Evolutionary conservation across 345 rosid species (phyloP).

Genomic region (Boechera stricta): DNA sequence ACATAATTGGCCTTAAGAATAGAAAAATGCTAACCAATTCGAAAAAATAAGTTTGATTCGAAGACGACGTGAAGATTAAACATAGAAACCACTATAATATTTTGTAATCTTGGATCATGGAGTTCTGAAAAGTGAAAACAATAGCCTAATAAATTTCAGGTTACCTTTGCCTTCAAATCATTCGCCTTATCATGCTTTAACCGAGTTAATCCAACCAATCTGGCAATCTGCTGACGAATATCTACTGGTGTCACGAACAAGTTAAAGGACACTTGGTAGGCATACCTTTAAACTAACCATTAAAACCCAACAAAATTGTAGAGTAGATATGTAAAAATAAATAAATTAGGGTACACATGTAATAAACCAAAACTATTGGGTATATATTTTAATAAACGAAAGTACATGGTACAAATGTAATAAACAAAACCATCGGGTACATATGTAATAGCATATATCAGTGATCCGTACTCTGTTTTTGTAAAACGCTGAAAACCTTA

Average conservation of each 20-base stretch:
- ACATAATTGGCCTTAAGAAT: background rate
- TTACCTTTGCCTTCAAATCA: background rate
- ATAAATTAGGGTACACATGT: background rate
- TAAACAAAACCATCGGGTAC: background rate
- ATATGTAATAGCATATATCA: background rate
- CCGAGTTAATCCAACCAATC: background rate
- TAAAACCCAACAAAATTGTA: background rate
- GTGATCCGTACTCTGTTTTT: background rate
- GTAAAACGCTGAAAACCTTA: constrained; percentile 25
- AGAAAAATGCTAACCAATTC: background rate
- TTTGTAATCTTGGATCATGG: too few relatives aligned
- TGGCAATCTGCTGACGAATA: background rate
- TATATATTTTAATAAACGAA: background rate
- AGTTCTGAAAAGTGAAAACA: too few relatives aligned
- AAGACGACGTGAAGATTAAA: background rate
- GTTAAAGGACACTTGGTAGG: background rate
- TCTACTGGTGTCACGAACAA: background rate
- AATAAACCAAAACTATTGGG: background rate
- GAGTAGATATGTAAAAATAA: background rate
- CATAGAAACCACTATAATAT: background rate
- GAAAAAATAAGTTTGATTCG: background rate
- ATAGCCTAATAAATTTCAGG: background rate
- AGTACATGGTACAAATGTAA: background rate
- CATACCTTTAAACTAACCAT: too few relatives aligned
- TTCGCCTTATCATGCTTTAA: background rate